Conservation (phyloP, 192 early-diverging fungal genomes). For the Backusella liffmaniae region DNA sequence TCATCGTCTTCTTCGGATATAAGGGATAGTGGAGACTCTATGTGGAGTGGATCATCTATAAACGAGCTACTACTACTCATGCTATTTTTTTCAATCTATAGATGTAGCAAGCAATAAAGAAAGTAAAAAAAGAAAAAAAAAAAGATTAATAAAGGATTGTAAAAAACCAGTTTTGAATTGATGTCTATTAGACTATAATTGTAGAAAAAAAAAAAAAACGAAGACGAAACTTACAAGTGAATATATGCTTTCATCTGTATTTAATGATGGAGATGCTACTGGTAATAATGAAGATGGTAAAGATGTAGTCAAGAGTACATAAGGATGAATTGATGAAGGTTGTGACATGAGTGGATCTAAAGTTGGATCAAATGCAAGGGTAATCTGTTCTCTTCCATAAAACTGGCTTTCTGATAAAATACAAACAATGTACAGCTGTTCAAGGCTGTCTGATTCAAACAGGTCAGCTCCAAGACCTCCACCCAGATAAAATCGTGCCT, state of each 20-base stretch:
- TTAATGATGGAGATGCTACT: not conserved
- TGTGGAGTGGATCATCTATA: not conserved
- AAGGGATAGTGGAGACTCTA: not conserved
- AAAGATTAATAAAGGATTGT: not conserved
- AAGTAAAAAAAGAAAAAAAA: not conserved
- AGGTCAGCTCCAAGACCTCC: slow-evolving; percentile 59
- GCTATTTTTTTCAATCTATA: not conserved
- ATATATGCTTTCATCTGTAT: not conserved
- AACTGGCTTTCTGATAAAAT: not conserved
- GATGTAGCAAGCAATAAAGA: not conserved
- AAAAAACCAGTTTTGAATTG: not conserved
- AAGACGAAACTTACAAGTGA: not conserved
- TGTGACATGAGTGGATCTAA: not conserved
- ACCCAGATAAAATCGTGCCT: slow-evolving; percentile 45
- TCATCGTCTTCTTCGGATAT: not conserved
- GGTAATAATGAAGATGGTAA: not conserved
- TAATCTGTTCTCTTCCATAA: not conserved
- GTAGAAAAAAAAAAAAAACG: not conserved
- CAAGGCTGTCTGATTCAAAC: slow-evolving; percentile 36
- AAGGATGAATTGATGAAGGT: not conserved
- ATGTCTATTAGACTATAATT: not conserved
- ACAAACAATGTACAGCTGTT: slow-evolving; percentile 48
- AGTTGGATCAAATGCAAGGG: not conserved
- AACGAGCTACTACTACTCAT: not conserved
- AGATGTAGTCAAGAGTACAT: not conserved